Conservation (phyloP, 257 asterid species). For the Solanum piurae region DNA sequence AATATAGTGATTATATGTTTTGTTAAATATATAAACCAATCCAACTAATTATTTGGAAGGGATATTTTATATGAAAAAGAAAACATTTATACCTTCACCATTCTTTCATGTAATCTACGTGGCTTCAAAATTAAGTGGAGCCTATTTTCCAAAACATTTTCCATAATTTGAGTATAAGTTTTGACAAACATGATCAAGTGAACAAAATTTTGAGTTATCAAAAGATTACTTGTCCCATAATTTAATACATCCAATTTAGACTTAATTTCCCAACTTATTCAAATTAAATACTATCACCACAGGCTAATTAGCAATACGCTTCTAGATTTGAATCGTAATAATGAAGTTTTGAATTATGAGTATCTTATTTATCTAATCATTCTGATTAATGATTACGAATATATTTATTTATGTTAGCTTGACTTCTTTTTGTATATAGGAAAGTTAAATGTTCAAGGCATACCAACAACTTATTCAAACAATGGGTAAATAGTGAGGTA, state of each 20-base stretch:
- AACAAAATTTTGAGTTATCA: neutral
- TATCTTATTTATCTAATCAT: neutral
- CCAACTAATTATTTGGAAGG: neutral
- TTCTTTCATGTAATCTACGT: neutral
- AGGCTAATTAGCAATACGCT: too few relatives aligned
- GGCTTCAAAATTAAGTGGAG: neutral
- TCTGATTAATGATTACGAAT: neutral
- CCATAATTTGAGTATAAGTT: neutral
- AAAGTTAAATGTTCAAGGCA: neutral
- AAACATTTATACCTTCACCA: neutral
- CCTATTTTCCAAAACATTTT: neutral
- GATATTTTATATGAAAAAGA: neutral
- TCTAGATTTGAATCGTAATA: neutral
- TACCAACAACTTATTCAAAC: neutral
- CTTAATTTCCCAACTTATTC: neutral
- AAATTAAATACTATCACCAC: neutral
- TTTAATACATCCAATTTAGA: neutral
- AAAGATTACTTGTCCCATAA: neutral
- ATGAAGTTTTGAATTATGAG: neutral
- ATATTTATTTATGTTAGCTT: neutral
- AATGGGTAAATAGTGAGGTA: too few relatives aligned
- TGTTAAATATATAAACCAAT: neutral
- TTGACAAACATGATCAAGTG: neutral
- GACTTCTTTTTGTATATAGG: too few relatives aligned
- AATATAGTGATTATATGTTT: neutral